phyloP scores from a whole-genome alignment of 2,329 filamentous ascomycete genomes.

The Aspergillus novoparasiticus region DNA sequence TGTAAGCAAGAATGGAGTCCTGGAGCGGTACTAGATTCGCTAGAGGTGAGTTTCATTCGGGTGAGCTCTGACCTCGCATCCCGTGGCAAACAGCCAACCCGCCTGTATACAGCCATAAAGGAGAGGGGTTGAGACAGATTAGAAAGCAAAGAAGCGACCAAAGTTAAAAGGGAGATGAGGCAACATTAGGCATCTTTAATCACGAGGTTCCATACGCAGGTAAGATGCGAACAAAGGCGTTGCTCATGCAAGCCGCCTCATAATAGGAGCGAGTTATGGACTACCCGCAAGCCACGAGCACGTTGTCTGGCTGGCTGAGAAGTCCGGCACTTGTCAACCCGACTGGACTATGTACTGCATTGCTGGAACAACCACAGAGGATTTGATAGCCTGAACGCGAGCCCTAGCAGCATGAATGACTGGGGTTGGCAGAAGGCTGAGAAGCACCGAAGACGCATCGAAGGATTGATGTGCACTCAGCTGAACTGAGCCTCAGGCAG shows the following conservation, averaged over 20 bases:
- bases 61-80: not conserved
- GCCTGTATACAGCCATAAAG: not conserved
- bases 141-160: not conserved
- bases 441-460: constrained; percentile 36
- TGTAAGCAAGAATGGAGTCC: not conserved
- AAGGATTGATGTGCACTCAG: constrained; percentile 24
- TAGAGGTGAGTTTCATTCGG: not conserved
- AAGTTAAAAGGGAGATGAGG: constrained; percentile 1
- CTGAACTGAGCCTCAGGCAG: constrained; percentile 13
- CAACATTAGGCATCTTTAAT: constrained; percentile 11
- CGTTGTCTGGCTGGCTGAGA: constrained; percentile 18
- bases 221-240: constrained; percentile 8
- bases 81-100: not conserved
- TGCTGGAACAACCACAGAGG: constrained; percentile 13
- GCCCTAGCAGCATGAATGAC: constrained; percentile 10
- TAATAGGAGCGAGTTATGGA: constrained; percentile 14
- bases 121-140: not conserved
- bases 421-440: constrained; percentile 9
- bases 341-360: constrained; percentile 17
- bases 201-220: constrained; percentile 14
- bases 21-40: not conserved
- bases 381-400: constrained; percentile 21
- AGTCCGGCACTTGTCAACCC: constrained; percentile 10
- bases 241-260: constrained; percentile 17
- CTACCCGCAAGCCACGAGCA: constrained; percentile 21